Evolutionary conservation across 1,139 yeast genomes (phyloP).

Genomic region (Pichia sp.): DNA sequence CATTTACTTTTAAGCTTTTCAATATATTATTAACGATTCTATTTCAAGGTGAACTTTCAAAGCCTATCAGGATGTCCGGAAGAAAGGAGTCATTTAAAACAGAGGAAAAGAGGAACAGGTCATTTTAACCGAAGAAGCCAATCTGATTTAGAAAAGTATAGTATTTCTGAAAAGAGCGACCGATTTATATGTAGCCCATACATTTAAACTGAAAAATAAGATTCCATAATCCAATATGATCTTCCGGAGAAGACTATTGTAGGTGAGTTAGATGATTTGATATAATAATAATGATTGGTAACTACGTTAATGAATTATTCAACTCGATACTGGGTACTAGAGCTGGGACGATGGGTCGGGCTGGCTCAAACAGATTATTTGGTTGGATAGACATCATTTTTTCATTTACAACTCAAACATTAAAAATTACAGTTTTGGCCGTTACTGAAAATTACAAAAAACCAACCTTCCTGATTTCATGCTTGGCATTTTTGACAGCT

Average conservation of each 20-base stretch:
- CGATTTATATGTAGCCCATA: too few species aligned
- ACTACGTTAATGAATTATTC: background rate
- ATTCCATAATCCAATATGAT: too few species aligned
- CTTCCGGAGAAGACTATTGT: too few species aligned
- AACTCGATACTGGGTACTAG: background rate
- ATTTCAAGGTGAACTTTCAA: background rate
- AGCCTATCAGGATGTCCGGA: too few species aligned
- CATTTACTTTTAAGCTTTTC: background rate
- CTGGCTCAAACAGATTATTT: background rate
- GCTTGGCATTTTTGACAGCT: background rate
- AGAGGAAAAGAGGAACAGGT: too few species aligned
- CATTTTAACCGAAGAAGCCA: too few species aligned
- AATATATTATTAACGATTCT: background rate
- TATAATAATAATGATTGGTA: background rate
- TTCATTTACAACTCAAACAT: background rate
- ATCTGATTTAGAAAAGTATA: too few species aligned
- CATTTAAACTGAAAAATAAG: too few species aligned
- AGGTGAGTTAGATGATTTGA: too few species aligned
- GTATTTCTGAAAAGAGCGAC: too few species aligned
- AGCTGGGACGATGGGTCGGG: too few species aligned
- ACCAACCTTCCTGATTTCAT: slow-evolving; percentile 2
- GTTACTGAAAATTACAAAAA: background rate
- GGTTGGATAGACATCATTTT: background rate
- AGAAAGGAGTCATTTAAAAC: too few species aligned
- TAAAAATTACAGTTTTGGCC: background rate